phyloP scores from a whole-genome alignment of 108 stramenopile genomes.

The Mayamaea pseudoterrestris region DNA sequence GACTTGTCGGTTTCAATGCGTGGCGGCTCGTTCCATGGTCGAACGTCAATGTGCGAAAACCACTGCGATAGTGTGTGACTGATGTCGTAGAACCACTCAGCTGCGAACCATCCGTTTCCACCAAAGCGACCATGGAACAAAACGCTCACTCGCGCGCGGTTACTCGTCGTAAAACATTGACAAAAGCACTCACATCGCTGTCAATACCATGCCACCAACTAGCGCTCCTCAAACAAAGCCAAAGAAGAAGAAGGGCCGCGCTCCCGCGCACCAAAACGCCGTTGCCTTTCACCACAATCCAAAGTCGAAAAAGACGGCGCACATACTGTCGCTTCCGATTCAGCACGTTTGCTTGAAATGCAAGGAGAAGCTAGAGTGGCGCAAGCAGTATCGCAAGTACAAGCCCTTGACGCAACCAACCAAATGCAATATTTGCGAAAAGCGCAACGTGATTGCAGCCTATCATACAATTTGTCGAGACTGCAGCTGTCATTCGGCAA shows the following conservation, averaged over 20 bases:
- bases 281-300: constrained; percentile 93
- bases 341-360: constrained; percentile 83
- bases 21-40: too few relatives aligned
- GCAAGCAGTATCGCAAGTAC: constrained; percentile 88
- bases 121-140: too few relatives aligned
- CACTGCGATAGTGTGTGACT: too few relatives aligned
- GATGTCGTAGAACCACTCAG: too few relatives aligned
- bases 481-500: constrained; percentile 33
- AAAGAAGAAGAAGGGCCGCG: constrained; percentile 64
- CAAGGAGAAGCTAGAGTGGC: constrained; percentile 90
- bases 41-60: too few relatives aligned
- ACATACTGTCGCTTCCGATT: constrained; percentile 73
- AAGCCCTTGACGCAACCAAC: constrained; percentile 70
- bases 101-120: too few relatives aligned
- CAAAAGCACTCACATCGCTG: too few relatives aligned
- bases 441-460: constrained; percentile 54
- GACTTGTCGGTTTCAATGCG: too few relatives aligned
- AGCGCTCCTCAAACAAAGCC: too few relatives aligned
- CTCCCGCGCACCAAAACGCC: constrained; percentile 84
- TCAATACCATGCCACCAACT: too few relatives aligned
- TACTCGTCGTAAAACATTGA: too few relatives aligned
- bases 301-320: constrained; percentile 85
- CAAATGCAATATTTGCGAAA: constrained; percentile 64
- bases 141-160: too few relatives aligned
- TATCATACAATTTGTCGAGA: constrained; percentile 79